phyloP scores from a whole-genome alignment of 768 basidiomycete genomes.

The Pisolithus microcarpus region DNA sequence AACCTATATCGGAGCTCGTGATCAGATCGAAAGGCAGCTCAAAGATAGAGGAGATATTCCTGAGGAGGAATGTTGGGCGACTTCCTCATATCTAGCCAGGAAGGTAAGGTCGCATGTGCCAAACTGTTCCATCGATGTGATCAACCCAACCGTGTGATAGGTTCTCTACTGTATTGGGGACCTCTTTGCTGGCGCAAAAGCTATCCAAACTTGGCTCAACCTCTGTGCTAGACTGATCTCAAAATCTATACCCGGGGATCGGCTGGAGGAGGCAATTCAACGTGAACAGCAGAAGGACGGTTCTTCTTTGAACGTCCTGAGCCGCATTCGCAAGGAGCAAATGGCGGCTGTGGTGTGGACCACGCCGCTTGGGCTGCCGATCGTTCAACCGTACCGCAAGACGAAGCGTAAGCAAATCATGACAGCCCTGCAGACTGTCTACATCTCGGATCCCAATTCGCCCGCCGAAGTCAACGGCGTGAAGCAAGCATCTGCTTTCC shows the following conservation, averaged over 20 bases:
- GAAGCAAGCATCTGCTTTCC: constrained; percentile 96
- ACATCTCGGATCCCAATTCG: constrained; percentile 77
- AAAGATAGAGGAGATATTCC: constrained; percentile 66
- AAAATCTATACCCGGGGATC: constrained; percentile 73
- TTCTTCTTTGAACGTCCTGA: constrained; percentile 9
- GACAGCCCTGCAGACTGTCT: constrained; percentile 82
- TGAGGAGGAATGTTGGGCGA: constrained; percentile 63
- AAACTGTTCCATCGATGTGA: background rate
- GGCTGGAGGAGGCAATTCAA: constrained; percentile 41
- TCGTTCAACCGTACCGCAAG: constrained; percentile 95
- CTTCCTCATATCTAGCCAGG: constrained; percentile 75
- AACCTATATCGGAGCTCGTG: constrained; percentile 89
- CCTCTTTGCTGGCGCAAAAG: constrained; percentile 86
- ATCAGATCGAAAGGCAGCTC: constrained; percentile 89
- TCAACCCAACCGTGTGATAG: constrained; percentile 22
- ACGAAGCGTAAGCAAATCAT: constrained; percentile 71
- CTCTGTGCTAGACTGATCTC: constrained; percentile 76
- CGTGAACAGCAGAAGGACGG: constrained; percentile 2
- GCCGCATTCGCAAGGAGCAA: constrained; percentile 68
- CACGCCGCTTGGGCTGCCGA: constrained; percentile 88
- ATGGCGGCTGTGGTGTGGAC: constrained; percentile 98
- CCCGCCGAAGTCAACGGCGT: constrained; percentile 71
- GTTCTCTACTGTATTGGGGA: constrained; percentile 81
- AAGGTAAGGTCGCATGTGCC: constrained; percentile 36
- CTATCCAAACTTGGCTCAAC: constrained; percentile 89